Evolutionary conservation across 2,329 filamentous ascomycete genomes (phyloP), one percentile per base, ranked within the genome.

Genomic region (Eutypa lata): DNA sequence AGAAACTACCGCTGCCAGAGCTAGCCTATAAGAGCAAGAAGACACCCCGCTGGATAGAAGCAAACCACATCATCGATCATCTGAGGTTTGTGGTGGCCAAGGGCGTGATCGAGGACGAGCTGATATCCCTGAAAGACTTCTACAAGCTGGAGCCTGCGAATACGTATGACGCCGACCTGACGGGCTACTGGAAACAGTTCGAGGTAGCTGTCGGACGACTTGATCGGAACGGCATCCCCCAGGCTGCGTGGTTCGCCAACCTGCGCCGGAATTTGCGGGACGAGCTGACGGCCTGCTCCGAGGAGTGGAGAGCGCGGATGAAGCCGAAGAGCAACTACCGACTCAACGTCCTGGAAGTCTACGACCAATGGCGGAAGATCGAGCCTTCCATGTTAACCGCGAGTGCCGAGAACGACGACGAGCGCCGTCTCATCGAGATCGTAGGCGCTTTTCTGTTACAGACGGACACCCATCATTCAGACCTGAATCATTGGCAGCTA

Each of bases 31-130:
- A 72, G 47, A 65, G 61, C 3, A 65, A 69, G 0, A 54, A 52
- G 11, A 68, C 67, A 52, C 56, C 55, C 0, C 42, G 55, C 3
- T 4, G 48, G 2, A 40, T 54, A 16, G 52, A 65, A 18, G 52
- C 62, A 0, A 62, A 58, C 3, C 79, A 86, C 52, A 77, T 88
- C 5, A 71, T 86, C 7, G 86, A 89, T 59, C 72, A 75, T 33
- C 67, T 89, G 3, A 82, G 77, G 54, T 84, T 81, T 16, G 56
- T 68, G 0, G 69, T 83, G 2, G 76, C 81, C 0, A 61, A 73
- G 7, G 61, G 64, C 0, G 58, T 63, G 0, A 71, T 80, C 21
- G 58, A 67, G 0, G 28, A 55, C 1, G 70, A 70, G 10, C 55
- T 75, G 3, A 53, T 49, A 1, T 60, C 57, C 0, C 65, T 79